A percentile compares a stretch with the other conserved stretches of the same genome.
phyloP scores from a whole-genome alignment of 306 rosid species.

The apple (Malus domestica) region DNA sequence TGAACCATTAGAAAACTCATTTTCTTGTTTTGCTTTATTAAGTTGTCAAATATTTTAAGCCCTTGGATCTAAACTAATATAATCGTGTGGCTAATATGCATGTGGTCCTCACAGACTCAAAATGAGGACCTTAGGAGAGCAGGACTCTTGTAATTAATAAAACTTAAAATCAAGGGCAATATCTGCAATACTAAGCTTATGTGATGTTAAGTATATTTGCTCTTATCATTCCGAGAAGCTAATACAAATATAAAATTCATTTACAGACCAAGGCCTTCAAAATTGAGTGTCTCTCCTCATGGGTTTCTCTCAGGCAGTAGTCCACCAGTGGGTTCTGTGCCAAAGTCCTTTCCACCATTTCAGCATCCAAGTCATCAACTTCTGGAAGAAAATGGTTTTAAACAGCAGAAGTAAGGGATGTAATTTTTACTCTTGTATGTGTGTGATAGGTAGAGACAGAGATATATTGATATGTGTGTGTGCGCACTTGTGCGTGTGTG shows the following conservation, averaged over 20 bases:
- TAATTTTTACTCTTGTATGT: background rate
- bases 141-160: background rate
- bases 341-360: conserved; percentile 89
- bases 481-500: background rate
- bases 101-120: no score
- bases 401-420: conserved; percentile 79
- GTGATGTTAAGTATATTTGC: background rate
- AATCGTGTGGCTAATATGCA: no score
- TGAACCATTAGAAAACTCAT: no score
- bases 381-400: conserved; percentile 89
- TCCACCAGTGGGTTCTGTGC: conserved; percentile 94
- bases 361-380: conserved; percentile 99
- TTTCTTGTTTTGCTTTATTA: no score
- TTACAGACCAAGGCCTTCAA: conserved; percentile 67
- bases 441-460: background rate
- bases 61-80: no score
- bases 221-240: conserved; percentile 14
- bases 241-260: conserved; percentile 22
- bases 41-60: no score
- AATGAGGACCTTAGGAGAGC: no score
- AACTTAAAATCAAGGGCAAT: conserved; percentile 5
- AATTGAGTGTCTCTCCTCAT: conserved; percentile 78
- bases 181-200: conserved; percentile 2
- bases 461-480: background rate
- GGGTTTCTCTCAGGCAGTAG: conserved; percentile 63